Evolutionary conservation across 192 early-diverging fungal species (phyloP).

Genomic region (Mycoemilia scoparia): DNA sequence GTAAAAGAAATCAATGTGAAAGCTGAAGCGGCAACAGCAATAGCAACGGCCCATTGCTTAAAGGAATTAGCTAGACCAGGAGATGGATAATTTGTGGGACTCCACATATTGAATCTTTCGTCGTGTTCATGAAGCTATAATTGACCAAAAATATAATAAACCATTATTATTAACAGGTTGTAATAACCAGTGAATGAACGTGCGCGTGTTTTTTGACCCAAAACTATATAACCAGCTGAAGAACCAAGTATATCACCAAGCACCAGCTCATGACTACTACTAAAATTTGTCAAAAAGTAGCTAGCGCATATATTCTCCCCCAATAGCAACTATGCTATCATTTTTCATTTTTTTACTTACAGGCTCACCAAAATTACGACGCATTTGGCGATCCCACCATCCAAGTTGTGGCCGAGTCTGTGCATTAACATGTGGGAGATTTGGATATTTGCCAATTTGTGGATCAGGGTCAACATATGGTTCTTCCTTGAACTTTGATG

Average conservation of each 20-base stretch:
- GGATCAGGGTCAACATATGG: constrained; percentile 35
- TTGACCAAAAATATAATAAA: constrained; percentile 3
- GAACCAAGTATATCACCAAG: too few species aligned
- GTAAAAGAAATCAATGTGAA: constrained; percentile 32
- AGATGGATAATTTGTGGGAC: constrained; percentile 38
- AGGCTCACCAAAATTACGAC: constrained; percentile 57
- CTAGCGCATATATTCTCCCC: background rate
- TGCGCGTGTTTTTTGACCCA: too few species aligned
- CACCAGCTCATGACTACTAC: too few species aligned
- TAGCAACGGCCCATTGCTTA: constrained; percentile 33
- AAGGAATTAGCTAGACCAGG: constrained; percentile 34
- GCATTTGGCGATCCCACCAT: constrained; percentile 54
- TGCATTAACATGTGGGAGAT: constrained; percentile 40
- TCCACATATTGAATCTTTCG: constrained; percentile 48
- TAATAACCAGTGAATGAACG: background rate
- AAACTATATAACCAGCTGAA: too few species aligned
- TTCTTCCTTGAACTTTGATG: constrained; percentile 16
- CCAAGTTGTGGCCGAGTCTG: constrained; percentile 42
- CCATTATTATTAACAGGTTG: background rate
- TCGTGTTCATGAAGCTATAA: constrained; percentile 52
- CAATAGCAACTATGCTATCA: background rate
- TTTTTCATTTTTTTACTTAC: too few species aligned
- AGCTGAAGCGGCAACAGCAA: constrained; percentile 31
- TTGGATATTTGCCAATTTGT: constrained; percentile 60
- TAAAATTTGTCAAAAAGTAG: too few species aligned